Evolutionary conservation across 805 yeast species (phyloP), one percentile per base, ranked within the genome.

Genomic region (Wickerhamomyces hampshirensis): DNA sequence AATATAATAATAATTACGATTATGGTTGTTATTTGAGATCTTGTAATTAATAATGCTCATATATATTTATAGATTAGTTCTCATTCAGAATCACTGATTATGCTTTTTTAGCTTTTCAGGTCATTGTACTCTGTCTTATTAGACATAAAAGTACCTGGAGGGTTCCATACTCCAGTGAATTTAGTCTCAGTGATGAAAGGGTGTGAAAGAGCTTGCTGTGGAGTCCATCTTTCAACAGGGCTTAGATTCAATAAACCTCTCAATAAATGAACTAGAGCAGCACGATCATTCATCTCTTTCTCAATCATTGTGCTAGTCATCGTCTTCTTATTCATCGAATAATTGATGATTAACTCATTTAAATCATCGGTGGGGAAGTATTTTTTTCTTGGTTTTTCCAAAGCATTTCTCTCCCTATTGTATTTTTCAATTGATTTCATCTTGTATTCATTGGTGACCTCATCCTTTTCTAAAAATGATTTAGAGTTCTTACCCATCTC

Each of bases 181-280:
- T 64, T 68, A 36, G 67, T 67, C 34, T 73, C 79, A 5, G 84
- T 83, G 14, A 93, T 77, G 58, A 93, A 93, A 0, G 98, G 97
- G 62, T 93, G 98, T 58, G 75, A 66, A 12, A 80, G 66, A 0
- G 98, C 98, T 58, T 93, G 97, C 48, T 87, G 96, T 10, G 98
- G 98, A 0, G 97, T 86, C 83, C 96, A 84, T 50, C 99, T 75
- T 58, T 88, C 96, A 49, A 93, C 70, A 0, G 98, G 98, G 58
- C 91, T 89, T 51, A 87, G 60, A 46, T 82, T 85, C 43, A 93
- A 65, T 8, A 86, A 71, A 18, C 95, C 95, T 29, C 68, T 60
- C 33, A 93, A 66, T 49, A 93, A 86, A 58, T 91, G 95, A 18
- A 80, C 66, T 38, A 91, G 68, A 28, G 84, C 69, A 33, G 68